Evolutionary conservation across 441 rosid genomes (phyloP), one percentile per base, ranked within the genome.

Genomic region (Pelargonium citronellum): DNA sequence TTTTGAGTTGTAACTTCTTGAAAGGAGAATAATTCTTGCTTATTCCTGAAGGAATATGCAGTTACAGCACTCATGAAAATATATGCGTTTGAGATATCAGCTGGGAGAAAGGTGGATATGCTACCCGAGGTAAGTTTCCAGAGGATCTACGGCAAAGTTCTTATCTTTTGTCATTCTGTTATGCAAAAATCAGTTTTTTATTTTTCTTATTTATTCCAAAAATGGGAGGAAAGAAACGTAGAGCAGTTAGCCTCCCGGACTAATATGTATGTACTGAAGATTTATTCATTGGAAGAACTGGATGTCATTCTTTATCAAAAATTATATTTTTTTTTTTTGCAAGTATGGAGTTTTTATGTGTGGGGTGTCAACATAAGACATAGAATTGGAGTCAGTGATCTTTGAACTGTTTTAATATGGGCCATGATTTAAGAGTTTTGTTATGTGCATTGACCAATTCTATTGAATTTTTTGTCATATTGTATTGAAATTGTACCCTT

Each of bases 21-120:
- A 22, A 22, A 22, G 24, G 24, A 22, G 24, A 22, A 22, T 22
- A 22, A 22, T 22, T 22, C 69, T 70, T 67, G 60, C 77, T 78
- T 73, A 49, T 76, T 27, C 76, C 63, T 81, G 72, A 79, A 95
- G 99, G 96, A 91, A 58, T 95, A 91, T 76, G 96, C 97, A 30
- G 83, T 90, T 68, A 84, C 99, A 65, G 96, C 97, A 13, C 85
- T 95, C 69, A 87, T 95, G 97, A 95, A 95, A 83, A 77, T 91
- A 64, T 87, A 83, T 81, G 91, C 91, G 66, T 91, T 85, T 80
- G 97, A 90, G 82, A 85, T 89, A 79, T 92, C 99, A 69, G 84
- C 92, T 68, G 89, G 96, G 71, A 89, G 92, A 80, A 90, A 86
- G 78, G 85, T 85, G 75, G 97, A 95, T 76, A 78, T 91, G 75